Conservation (phyloP, 225 moss, liverwort and hornwort genomes). For the Marchantia paleacea region DNA sequence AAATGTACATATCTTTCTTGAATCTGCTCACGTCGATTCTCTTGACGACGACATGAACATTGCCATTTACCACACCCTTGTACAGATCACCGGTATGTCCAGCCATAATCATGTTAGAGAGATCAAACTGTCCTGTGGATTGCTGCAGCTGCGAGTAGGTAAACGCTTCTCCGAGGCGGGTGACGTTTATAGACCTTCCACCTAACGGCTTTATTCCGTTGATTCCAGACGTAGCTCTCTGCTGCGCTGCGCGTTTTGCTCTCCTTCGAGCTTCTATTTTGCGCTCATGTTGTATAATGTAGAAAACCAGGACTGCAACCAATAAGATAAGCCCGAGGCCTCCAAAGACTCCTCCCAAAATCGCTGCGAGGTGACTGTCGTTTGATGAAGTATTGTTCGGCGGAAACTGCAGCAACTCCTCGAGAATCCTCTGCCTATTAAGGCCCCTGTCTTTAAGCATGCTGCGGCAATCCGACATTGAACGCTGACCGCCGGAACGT, state of each 20-base stretch:
- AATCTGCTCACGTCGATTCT: constrained; percentile 69
- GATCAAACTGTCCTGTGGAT: constrained; percentile 66
- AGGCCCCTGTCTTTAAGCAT: background rate
- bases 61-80: constrained; percentile 63
- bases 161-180: constrained; percentile 66
- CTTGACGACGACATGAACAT: constrained; percentile 72
- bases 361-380: constrained; percentile 45
- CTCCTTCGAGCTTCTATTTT: constrained; percentile 39
- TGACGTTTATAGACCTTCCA: constrained; percentile 40
- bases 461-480: constrained; percentile 4
- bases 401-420: constrained; percentile 22
- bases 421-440: constrained; percentile 24
- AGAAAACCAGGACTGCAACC: constrained; percentile 60
- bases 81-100: constrained; percentile 90
- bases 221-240: constrained; percentile 47
- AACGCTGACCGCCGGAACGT: constrained; percentile 6
- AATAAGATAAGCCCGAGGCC: constrained; percentile 60
- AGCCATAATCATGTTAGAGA: constrained; percentile 66
- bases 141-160: constrained; percentile 67
- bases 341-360: constrained; percentile 69
- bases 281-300: constrained; percentile 59
- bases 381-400: constrained; percentile 14
- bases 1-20: constrained; percentile 62
- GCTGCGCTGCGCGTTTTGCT: constrained; percentile 43
- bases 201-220: constrained; percentile 41